phyloP scores from a whole-genome alignment of 2,329 filamentous ascomycete species.

The Cladosporium halotolerans region DNA sequence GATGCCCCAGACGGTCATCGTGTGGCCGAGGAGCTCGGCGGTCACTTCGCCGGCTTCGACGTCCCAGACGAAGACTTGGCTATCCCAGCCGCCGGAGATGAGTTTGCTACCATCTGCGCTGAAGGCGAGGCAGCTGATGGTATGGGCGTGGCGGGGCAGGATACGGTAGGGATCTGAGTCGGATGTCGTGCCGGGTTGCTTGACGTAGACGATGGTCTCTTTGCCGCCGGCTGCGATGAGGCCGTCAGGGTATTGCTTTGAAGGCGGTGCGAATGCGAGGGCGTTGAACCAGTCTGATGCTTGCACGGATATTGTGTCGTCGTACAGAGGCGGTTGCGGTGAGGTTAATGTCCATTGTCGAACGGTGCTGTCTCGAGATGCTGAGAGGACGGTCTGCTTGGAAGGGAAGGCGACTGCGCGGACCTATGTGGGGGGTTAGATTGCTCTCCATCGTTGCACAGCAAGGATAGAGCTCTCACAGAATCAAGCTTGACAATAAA shows the following conservation, averaged over 20 bases:
- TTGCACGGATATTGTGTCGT: conserved; percentile 70
- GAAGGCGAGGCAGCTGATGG: conserved; percentile 81
- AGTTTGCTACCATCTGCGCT: conserved; percentile 66
- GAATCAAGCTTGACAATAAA: conserved; percentile 7
- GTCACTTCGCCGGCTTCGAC: conserved; percentile 79
- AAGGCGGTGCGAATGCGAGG: conserved; percentile 68
- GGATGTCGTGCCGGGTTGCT: conserved; percentile 59
- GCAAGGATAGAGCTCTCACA: conserved; percentile 14
- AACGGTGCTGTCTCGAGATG: conserved; percentile 86
- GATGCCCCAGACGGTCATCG: conserved; percentile 85
- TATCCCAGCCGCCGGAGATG: conserved; percentile 92
- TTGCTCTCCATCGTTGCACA: neutral
- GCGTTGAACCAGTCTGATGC: conserved; percentile 84
- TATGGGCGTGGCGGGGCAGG: conserved; percentile 77
- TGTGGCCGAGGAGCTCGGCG: conserved; percentile 66
- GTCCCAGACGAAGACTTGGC: conserved; percentile 77
- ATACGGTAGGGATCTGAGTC: conserved; percentile 78
- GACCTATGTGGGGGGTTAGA: conserved; percentile 53
- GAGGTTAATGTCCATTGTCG: conserved; percentile 72
- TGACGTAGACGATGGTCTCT: conserved; percentile 87
- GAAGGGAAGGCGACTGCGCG: conserved; percentile 75
- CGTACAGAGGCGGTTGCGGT: conserved; percentile 62
- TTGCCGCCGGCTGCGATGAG: conserved; percentile 82
- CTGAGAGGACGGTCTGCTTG: conserved; percentile 67
- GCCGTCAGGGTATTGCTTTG: conserved; percentile 63